phyloP scores from a whole-genome alignment of 2,329 filamentous ascomycete species.

The Aureobasidium melanogenum region DNA sequence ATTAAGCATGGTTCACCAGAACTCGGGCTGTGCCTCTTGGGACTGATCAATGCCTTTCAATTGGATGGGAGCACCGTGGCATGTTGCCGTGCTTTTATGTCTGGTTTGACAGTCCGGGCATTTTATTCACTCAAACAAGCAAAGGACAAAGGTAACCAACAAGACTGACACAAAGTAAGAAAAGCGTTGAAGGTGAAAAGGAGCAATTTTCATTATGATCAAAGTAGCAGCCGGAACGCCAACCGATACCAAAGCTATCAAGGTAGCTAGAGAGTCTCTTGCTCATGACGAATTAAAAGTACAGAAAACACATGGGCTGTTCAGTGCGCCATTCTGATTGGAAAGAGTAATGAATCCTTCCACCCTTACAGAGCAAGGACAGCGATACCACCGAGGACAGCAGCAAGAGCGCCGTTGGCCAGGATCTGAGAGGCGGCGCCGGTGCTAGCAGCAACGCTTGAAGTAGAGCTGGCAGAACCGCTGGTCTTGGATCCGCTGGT shows the following conservation, averaged over 20 bases:
- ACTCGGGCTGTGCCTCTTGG: no score
- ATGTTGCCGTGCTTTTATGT: no score
- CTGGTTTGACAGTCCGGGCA: no score
- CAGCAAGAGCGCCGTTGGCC: not conserved
- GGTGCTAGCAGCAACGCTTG: not conserved
- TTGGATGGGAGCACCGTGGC: no score
- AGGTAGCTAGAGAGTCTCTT: not conserved
- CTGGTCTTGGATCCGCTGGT: slow-evolving; percentile 1
- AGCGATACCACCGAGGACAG: not conserved
- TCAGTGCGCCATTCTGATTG: not conserved
- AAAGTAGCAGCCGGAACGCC: not conserved
- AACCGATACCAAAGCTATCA: not conserved
- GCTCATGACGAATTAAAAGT: not conserved
- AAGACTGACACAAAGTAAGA: no score
- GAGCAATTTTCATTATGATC: not conserved
- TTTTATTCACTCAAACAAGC: no score
- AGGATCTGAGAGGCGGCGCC: not conserved
- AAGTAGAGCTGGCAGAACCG: slow-evolving; percentile 9
- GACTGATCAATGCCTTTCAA: no score
- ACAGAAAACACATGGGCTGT: not conserved
- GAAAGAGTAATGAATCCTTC: not conserved
- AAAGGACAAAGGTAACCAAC: no score
- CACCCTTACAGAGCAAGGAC: not conserved
- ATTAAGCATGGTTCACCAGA: no score
- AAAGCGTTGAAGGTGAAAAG: not conserved